Evolutionary conservation across 192 early-diverging fungal genomes (phyloP).

Genomic region (Coemansia sp.): DNA sequence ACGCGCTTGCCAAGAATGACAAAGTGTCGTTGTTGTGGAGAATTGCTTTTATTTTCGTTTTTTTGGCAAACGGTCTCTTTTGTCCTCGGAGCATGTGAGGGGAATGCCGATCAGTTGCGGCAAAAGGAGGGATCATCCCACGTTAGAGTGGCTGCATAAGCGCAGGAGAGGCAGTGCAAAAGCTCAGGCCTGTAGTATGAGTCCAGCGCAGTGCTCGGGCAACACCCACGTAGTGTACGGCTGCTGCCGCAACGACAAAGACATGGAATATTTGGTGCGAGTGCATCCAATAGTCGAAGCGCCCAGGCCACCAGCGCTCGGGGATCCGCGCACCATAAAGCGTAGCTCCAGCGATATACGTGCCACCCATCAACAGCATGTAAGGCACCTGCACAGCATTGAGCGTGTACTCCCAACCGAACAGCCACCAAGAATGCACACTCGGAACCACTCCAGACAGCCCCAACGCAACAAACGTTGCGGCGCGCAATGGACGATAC

Average conservation of each 20-base stretch:
- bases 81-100: not conserved
- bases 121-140: not conserved
- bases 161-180: slow-evolving; percentile 15
- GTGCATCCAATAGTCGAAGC: slow-evolving; percentile 77
- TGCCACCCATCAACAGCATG: slow-evolving; percentile 69
- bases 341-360: slow-evolving; percentile 80
- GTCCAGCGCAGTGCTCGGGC: slow-evolving; percentile 56
- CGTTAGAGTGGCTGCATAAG: slow-evolving; percentile 2
- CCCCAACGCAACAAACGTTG: slow-evolving; percentile 80
- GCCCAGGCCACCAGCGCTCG: slow-evolving; percentile 84
- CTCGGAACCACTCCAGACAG: slow-evolving; percentile 73
- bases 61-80: not conserved
- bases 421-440: slow-evolving; percentile 61
- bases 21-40: not conserved
- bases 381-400: slow-evolving; percentile 64
- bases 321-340: slow-evolving; percentile 85
- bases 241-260: slow-evolving; percentile 73
- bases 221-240: slow-evolving; percentile 71
- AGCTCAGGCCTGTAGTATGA: slow-evolving; percentile 29
- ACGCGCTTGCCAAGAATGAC: too few relatives aligned
- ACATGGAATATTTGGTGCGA: slow-evolving; percentile 94
- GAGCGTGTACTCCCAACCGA: slow-evolving; percentile 62
- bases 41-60: not conserved
- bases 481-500: slow-evolving; percentile 77
- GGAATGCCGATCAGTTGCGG: not conserved